Evolutionary conservation across 257 asterid species (phyloP).

Genomic region (Nicotiana paniculata): DNA sequence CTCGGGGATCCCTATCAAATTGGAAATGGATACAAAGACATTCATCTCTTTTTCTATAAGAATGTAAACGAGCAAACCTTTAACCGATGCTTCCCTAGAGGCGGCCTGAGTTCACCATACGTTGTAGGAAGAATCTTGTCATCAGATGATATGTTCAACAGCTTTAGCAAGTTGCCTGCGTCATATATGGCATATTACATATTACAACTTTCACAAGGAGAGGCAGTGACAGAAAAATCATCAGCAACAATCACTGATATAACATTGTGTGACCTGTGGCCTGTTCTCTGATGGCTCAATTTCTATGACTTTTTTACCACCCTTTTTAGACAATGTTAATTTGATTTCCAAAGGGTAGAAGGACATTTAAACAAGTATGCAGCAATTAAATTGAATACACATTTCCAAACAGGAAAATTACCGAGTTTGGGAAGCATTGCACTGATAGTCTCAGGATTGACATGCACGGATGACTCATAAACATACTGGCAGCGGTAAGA

Average conservation of each 20-base stretch:
- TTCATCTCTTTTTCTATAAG: not conserved
- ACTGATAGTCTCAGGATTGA: constrained; percentile 78
- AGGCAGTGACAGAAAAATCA: not conserved
- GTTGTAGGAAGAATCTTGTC: constrained; percentile 67
- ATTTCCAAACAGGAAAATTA: constrained; percentile 14
- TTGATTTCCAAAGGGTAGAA: not conserved
- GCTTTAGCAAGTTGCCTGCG: constrained; percentile 74
- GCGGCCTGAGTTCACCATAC: constrained; percentile 92
- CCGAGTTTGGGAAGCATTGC: constrained; percentile 98
- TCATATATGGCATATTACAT: constrained; percentile 3
- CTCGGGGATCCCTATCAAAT: not conserved
- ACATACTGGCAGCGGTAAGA: constrained; percentile 73
- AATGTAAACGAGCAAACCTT: constrained; percentile 43
- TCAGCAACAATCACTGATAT: constrained; percentile 3
- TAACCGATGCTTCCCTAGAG: constrained; percentile 92
- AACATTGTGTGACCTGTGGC: not conserved
- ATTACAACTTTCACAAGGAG: not conserved
- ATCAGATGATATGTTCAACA: constrained; percentile 68
- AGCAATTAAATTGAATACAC: not conserved
- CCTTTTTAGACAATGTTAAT: not conserved
- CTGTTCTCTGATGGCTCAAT: not conserved
- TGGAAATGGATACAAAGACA: not conserved
- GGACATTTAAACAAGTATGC: not conserved
- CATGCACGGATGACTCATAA: constrained; percentile 63
- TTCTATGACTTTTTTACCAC: not conserved